Base-by-base conservation (phyloP, 1,139 yeast species). In the Meyerozyma sp. region DNA sequence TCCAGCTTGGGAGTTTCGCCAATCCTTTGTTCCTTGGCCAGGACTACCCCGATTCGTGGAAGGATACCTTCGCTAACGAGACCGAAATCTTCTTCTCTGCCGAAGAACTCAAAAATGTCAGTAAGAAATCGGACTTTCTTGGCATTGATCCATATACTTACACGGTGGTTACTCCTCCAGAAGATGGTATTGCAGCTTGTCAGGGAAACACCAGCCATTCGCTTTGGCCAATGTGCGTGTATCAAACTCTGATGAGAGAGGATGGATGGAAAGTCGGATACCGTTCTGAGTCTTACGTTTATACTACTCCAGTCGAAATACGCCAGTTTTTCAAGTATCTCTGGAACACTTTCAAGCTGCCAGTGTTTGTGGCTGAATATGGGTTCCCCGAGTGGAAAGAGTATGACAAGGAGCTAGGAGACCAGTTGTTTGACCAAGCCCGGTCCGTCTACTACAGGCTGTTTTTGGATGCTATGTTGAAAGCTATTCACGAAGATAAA, bases 91-190 rank as follows among this genome's bases (percentile, higher is more conserved):
- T 43, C 13, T 60, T 64, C 46, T 56, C 66, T 10, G 53, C 43
- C 1, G 65, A 57, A 25, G 68, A 66, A 46, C 53, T 56, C 39
- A 18, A 44, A 26, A 45, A 50, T 14, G 53, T 64, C 25, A 44
- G 53, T 5, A 55, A 54, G 14, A 55, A 63, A 1, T 43, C 59
- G 5, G 72, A 66, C 43, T 66, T 62, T 52, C 61, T 63, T 39
- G 70, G 70, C 26, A 55, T 66, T 52, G 70, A 66, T 43, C 62
- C 65, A 11, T 66, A 66, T 47, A 63, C 69, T n/a, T 61, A 63
- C 29, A 47, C 46, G n/a, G 45, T 51, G 10, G 48, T 51, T n/a
- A 48, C 54, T 21, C 56, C 60, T 9, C 59, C 64, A 13, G 48
- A 49, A 32, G 54, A 55, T 32, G 53, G 62, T 41, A 43, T 55